Conservation (phyloP, 1,139 yeast species). For the Spathaspora jeffriesii region DNA sequence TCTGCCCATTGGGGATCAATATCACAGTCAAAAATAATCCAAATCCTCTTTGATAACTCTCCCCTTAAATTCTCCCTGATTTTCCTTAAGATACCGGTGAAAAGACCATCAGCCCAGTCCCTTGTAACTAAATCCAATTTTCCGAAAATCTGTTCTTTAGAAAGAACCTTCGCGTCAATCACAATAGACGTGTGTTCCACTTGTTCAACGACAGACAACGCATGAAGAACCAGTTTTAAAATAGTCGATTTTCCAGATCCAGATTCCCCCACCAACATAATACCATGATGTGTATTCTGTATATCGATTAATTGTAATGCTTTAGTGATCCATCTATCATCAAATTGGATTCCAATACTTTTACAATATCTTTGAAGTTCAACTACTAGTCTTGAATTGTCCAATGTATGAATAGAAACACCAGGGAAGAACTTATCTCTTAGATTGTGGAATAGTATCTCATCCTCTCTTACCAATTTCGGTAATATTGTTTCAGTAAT, state of each 20-base stretch:
- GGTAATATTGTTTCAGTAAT: constrained; percentile 65
- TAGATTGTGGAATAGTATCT: constrained; percentile 31
- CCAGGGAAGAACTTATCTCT: constrained; percentile 26
- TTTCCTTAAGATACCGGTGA: constrained; percentile 67
- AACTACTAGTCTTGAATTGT: constrained; percentile 17
- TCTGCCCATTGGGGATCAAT: constrained; percentile 97
- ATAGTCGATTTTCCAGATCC: constrained; percentile 74
- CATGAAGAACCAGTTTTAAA: constrained; percentile 49
- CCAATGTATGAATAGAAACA: constrained; percentile 14
- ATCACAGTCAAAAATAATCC: constrained; percentile 93
- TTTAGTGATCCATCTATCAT: constrained; percentile 53
- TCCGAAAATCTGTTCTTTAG: constrained; percentile 73
- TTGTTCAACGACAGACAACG: constrained; percentile 36
- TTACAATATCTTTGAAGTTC: constrained; percentile 15
- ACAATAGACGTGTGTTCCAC: constrained; percentile 41
- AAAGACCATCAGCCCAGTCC: constrained; percentile 92
- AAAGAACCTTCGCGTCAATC: constrained; percentile 76
- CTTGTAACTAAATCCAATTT: constrained; percentile 71
- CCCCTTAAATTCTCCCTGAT: constrained; percentile 61
- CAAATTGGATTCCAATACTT: constrained; percentile 21
- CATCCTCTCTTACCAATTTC: constrained; percentile 58
- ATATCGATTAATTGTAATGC: constrained; percentile 64
- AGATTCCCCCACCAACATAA: constrained; percentile 77
- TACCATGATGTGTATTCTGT: constrained; percentile 72
- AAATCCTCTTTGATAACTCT: constrained; percentile 54